Conservation (phyloP, 768 basidiomycete species). For the Auriscalpium microsporum region DNA sequence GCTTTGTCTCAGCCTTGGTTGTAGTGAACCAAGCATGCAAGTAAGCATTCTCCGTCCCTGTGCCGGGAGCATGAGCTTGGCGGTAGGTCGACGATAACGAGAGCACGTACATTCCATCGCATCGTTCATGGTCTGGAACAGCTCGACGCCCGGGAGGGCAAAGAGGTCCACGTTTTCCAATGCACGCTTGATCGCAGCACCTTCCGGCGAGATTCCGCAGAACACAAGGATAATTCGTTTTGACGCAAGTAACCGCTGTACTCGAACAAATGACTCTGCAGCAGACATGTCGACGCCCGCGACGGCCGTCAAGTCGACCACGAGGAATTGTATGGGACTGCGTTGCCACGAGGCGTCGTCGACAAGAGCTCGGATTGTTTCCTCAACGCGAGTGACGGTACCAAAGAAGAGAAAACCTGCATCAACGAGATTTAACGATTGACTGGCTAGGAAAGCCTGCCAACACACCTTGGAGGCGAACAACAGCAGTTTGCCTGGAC, state of each 20-base stretch:
- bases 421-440: not conserved
- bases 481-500: constrained; percentile 81
- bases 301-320: constrained; percentile 81
- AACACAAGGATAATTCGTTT: constrained; percentile 82
- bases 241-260: constrained; percentile 71
- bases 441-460: not conserved
- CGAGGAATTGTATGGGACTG: constrained; percentile 81
- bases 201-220: constrained; percentile 67
- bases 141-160: constrained; percentile 67
- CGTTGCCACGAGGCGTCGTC: constrained; percentile 61
- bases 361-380: constrained; percentile 69
- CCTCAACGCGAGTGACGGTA: constrained; percentile 86
- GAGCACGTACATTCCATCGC: constrained; percentile 78
- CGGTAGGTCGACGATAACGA: not conserved
- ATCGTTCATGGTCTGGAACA: constrained; percentile 77
- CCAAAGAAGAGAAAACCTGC: constrained; percentile 85
- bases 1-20: constrained; percentile 44
- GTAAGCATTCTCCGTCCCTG: constrained; percentile 94
- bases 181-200: constrained; percentile 54
- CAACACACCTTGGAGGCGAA: constrained; percentile 69
- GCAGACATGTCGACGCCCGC: constrained; percentile 91
- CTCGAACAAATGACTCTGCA: constrained; percentile 88
- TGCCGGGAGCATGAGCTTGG: constrained; percentile 12
- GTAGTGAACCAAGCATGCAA: constrained; percentile 70
- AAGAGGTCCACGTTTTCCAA: constrained; percentile 74